Base-by-base conservation (phyloP, 495 filamentous ascomycete genomes). In the Trichoderma gamsii region DNA sequence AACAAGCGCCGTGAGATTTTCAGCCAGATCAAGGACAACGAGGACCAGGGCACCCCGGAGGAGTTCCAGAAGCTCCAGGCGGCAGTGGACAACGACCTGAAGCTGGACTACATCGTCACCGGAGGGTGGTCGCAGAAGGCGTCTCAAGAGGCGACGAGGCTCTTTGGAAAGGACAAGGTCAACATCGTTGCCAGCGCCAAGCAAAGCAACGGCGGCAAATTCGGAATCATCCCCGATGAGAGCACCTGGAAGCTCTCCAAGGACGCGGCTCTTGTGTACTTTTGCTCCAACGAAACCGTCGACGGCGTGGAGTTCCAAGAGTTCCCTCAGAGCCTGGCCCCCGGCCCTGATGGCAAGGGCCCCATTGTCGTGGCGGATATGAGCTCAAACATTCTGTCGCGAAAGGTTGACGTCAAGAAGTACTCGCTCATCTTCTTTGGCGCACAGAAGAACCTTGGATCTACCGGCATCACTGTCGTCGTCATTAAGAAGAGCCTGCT, bases 211-310 rank as follows among this genome's bases (percentile, higher is more conserved):
- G 82, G 83, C 70, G 92, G 91, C n/a, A 97, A 96, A 78, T 98
- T 97, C 71, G 91, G 92, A 25, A 86, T 79, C 69, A 97, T 98
- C 56, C 89, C 94, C 0, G 80, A 86, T 12, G 88, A 92, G 76
- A 82, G 83, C 66, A 83, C 82, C 15, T 98, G 93, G 94, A 88
- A 82, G 13, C 81, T 96, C 69, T 92, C 87, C 66, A 83, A 86
- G 27, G 83, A 85, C 32, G 84, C 89, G n/a, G 90, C 92, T 0
- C 83, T 93, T 74, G 88, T 93, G 7, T 97, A 97, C 78, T 92
- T 87, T 73, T 97, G 94, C 78, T 92, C 95, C 76, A 97, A 97
- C 70, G 94, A 97, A 82, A 94, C 91, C 0, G 91, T 94, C 7
- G 93, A 97, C 77, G 94, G 95, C 64, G 92, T 97, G n/a, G 94